Percentiles rank a stretch among this genome's conserved stretches.
Evolutionary conservation across 1,139 yeast species (phyloP).

Genomic region (Kluyveromyces marxianus): DNA sequence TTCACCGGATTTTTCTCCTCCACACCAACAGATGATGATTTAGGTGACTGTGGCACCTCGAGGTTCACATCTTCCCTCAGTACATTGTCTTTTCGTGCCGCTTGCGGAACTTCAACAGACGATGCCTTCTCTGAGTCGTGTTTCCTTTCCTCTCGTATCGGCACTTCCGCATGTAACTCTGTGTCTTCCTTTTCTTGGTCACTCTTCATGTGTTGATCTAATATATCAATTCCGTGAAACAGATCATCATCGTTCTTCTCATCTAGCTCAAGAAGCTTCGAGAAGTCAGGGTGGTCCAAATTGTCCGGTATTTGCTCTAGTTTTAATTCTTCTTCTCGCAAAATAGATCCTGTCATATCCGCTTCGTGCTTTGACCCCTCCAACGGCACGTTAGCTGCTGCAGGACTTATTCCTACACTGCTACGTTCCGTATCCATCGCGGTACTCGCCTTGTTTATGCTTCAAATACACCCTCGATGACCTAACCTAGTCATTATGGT

Average conservation of each 20-base stretch:
- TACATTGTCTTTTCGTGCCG: no score
- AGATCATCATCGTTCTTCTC: conserved; percentile 25
- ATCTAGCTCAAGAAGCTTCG: conserved; percentile 24
- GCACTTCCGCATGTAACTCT: conserved; percentile 9
- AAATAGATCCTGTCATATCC: background rate
- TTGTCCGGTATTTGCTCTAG: conserved; percentile 15
- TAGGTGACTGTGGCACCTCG: conserved; percentile 1
- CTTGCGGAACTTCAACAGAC: background rate
- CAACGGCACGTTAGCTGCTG: background rate
- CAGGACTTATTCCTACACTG: conserved; percentile 4
- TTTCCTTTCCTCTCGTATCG: conserved; percentile 2
- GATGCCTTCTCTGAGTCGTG: background rate
- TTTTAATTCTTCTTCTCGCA: conserved; percentile 7
- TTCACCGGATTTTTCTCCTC: background rate
- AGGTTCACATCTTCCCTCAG: background rate
- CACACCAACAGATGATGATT: background rate
- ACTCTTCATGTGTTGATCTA: conserved; percentile 11
- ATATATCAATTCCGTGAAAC: conserved; percentile 17
- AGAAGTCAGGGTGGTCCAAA: conserved; percentile 21
- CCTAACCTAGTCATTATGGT: background rate
- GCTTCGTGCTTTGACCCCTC: background rate
- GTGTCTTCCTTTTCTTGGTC: conserved; percentile 9
- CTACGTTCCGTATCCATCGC: conserved; percentile 4
- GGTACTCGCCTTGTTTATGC: background rate
- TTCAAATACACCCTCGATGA: background rate